phyloP scores from a whole-genome alignment of 148 eudicot species.

The Simmondsia chinensis region DNA sequence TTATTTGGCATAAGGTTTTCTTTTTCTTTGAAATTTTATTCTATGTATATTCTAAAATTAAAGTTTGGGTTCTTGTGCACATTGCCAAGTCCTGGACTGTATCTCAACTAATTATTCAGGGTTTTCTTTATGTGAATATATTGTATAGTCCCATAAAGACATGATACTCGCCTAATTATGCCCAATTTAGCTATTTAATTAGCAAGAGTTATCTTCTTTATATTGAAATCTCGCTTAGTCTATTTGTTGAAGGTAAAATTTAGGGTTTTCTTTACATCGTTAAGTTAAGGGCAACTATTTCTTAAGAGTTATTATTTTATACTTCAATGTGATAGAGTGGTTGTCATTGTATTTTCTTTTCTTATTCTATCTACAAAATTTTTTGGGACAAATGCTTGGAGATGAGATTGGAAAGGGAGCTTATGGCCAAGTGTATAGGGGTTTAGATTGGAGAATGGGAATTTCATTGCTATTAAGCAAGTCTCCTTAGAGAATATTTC shows the following conservation, averaged over 20 bases:
- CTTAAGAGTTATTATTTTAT: not conserved
- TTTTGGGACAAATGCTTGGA: slow-evolving; percentile 64
- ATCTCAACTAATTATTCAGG: not conserved
- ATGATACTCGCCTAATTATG: too few species aligned
- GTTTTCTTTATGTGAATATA: too few species aligned
- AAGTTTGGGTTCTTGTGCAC: not conserved
- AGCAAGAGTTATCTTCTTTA: too few species aligned
- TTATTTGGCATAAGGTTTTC: not conserved
- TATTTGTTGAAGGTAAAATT: not conserved
- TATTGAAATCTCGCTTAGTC: not conserved
- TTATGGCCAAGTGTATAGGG: slow-evolving; percentile 97
- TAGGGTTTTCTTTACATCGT: not conserved
- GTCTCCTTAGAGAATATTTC: slow-evolving; percentile 94
- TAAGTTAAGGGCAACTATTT: too few species aligned
- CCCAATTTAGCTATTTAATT: too few species aligned
- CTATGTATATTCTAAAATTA: not conserved
- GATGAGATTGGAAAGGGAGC: slow-evolving; percentile 99
- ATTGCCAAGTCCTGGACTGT: not conserved
- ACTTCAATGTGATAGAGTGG: not conserved
- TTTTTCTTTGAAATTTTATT: not conserved
- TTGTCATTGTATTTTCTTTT: not conserved
- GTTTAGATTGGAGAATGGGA: slow-evolving; percentile 98
- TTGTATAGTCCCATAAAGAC: too few species aligned
- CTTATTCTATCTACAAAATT: not conserved
- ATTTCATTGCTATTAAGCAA: slow-evolving; percentile 96